These are phyloP conservation scores for Plasmodium fragile DNA, from an alignment of 169 alveolate genomes.

Conservation along the genomic window DNA sequence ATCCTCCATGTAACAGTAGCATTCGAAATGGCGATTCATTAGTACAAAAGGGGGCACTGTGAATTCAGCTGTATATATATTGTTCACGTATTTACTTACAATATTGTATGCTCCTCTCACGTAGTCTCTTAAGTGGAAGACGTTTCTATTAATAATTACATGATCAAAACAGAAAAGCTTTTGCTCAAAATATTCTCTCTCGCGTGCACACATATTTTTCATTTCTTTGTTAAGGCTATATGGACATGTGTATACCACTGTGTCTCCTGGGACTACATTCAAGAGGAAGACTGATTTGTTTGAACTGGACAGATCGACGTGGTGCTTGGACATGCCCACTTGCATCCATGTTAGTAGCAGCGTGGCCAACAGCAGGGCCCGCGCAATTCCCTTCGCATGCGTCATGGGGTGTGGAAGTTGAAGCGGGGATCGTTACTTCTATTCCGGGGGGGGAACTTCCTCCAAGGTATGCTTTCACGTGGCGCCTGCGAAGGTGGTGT, in stretches of 20 bases:
- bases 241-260: constrained; percentile 41
- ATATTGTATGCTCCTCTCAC: constrained; percentile 37
- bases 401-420: neutral
- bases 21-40: constrained; percentile 6
- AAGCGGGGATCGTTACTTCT: no score
- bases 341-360: neutral
- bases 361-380: neutral
- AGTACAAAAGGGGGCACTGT: constrained; percentile 34
- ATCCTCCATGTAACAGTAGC: constrained; percentile 44
- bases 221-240: neutral
- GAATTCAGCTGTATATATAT: constrained; percentile 12
- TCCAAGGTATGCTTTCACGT: neutral
- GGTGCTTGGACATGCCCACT: neutral
- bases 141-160: neutral
- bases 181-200: neutral
- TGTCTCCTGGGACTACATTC: constrained; percentile 41
- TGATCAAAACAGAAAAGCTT: constrained; percentile 26
- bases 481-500: neutral
- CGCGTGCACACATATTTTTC: neutral
- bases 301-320: neutral
- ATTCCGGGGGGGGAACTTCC: neutral
- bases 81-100: neutral
- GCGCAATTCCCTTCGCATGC: neutral
- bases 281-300: neutral
- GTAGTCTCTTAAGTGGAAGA: neutral